Conservation (phyloP, 345 rosid species). For the Dipteronia dyeriana region DNA sequence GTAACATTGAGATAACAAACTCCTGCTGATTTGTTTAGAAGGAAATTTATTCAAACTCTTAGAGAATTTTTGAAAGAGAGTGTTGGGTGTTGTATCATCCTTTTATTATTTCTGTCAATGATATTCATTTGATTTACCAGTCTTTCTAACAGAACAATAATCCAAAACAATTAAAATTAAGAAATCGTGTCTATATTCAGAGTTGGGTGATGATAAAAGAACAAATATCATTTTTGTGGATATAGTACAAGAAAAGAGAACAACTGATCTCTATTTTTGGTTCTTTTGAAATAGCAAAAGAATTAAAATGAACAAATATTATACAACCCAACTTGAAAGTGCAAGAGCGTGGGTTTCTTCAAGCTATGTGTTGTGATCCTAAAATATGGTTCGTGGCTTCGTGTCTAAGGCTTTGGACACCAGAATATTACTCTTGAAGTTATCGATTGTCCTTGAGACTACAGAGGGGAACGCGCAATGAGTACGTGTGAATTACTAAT, state of each 20-base stretch:
- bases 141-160: neutral
- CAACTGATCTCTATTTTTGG: neutral
- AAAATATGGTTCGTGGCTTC: neutral
- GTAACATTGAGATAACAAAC: neutral
- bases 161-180: no score
- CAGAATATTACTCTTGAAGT: neutral
- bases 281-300: neutral
- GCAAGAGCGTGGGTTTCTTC: neutral
- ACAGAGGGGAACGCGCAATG: neutral
- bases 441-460: neutral
- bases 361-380: neutral
- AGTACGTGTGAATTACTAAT: neutral
- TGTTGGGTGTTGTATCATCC: neutral
- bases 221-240: neutral
- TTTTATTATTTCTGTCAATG: neutral
- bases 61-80: neutral
- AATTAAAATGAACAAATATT: neutral
- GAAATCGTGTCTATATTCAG: neutral
- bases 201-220: neutral
- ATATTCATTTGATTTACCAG: neutral
- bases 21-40: neutral
- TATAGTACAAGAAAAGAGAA: conserved; percentile 18
- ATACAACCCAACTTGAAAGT: neutral
- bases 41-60: neutral
- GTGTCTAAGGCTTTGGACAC: neutral